Conservation (phyloP, 805 yeast species). For the Candida coquimbonensis region DNA sequence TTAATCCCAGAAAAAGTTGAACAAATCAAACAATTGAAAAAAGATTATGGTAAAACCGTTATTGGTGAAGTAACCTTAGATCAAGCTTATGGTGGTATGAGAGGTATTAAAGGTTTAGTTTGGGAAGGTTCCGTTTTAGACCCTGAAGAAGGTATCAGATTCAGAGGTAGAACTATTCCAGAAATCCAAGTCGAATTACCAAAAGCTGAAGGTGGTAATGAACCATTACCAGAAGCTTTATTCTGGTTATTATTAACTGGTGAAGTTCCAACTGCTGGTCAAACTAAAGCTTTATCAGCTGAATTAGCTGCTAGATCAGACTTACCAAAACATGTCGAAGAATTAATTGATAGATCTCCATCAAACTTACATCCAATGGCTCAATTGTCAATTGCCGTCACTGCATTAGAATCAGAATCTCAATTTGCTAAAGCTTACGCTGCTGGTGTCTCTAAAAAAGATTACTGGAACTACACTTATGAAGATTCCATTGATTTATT, state of each 20-base stretch:
- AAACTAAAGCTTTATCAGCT: conserved; percentile 62
- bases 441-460: conserved; percentile 72
- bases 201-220: conserved; percentile 58
- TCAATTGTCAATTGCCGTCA: conserved; percentile 77
- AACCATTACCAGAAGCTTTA: conserved; percentile 71
- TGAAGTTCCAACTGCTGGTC: conserved; percentile 68
- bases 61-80: conserved; percentile 70
- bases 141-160: conserved; percentile 80
- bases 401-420: conserved; percentile 76
- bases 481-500: conserved; percentile 75
- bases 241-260: conserved; percentile 83
- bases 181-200: conserved; percentile 70
- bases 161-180: conserved; percentile 80
- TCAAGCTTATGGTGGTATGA: conserved; percentile 89
- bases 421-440: conserved; percentile 82
- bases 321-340: conserved; percentile 72
- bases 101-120: conserved; percentile 78
- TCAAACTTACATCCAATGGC: conserved; percentile 83
- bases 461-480: conserved; percentile 78
- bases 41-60: conserved; percentile 73
- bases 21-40: conserved; percentile 77
- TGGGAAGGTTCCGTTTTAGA: conserved; percentile 89
- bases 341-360: conserved; percentile 68
- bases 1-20: conserved; percentile 87
- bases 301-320: conserved; percentile 75